These are phyloP conservation scores for Ophiostoma australiae DNA, from an alignment of 2,329 filamentous ascomycete species.

Conservation along the genomic window DNA sequence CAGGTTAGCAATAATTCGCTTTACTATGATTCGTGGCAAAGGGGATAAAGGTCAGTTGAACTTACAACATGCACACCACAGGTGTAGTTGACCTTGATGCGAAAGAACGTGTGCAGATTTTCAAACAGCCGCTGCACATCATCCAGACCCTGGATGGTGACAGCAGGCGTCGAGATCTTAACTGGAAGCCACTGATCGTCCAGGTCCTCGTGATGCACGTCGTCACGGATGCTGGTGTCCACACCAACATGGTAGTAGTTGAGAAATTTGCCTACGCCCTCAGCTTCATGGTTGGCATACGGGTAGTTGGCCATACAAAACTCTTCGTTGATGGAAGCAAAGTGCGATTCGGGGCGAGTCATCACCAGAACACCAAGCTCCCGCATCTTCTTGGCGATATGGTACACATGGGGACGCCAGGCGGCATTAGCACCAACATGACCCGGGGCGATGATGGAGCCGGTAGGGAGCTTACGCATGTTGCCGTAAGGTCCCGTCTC, in stretches of 20 bases:
- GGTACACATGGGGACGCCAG: conserved; percentile 6
- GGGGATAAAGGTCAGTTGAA: background rate
- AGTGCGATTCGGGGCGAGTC: background rate
- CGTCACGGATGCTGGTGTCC: conserved; percentile 15
- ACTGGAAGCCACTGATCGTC: background rate
- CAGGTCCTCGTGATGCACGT: background rate
- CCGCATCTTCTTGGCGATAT: conserved; percentile 7
- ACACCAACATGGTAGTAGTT: background rate
- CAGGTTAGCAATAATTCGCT: background rate
- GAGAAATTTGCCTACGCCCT: background rate
- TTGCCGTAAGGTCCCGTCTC: conserved; percentile 8
- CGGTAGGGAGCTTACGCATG: background rate
- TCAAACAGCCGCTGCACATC: background rate
- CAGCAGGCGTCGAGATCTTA: conserved; percentile 16
- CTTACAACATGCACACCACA: conserved; percentile 22
- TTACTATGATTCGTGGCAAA: background rate
- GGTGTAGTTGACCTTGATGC: conserved; percentile 15
- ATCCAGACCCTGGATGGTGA: background rate
- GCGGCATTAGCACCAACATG: background rate
- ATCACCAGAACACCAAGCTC: conserved; percentile 2
- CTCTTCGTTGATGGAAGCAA: background rate
- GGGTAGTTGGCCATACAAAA: background rate
- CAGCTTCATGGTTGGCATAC: background rate
- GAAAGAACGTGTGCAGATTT: background rate
- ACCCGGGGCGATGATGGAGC: background rate